Evolutionary conservation across 352 stramenopile species (phyloP).

Genomic region (Pythium oligandrum): DNA sequence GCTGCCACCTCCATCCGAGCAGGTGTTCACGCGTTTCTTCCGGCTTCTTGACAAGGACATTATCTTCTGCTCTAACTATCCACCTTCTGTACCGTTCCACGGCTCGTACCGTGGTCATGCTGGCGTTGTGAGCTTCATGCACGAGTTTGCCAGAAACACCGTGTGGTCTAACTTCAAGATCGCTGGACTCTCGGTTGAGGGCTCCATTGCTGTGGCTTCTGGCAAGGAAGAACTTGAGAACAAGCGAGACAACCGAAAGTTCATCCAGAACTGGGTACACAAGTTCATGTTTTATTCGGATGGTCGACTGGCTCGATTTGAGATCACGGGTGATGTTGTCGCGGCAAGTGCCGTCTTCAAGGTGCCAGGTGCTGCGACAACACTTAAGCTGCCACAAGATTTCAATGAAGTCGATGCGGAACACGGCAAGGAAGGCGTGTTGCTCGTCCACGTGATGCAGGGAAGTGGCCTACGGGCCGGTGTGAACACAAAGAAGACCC

Average conservation of each 20-base stretch:
- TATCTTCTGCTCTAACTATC: conserved; percentile 87
- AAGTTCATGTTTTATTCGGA: conserved; percentile 88
- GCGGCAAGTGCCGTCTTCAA: conserved; percentile 85
- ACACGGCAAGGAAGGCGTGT: conserved; percentile 54
- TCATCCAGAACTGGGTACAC: conserved; percentile 88
- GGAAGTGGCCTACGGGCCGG: conserved; percentile 73
- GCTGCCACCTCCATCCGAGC: conserved; percentile 74
- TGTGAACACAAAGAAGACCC: conserved; percentile 53
- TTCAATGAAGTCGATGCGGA: conserved; percentile 86
- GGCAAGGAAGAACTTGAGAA: conserved; percentile 87
- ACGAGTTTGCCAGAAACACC: conserved; percentile 75
- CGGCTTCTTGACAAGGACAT: conserved; percentile 80
- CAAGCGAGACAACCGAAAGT: conserved; percentile 73
- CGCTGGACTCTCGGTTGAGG: conserved; percentile 75
- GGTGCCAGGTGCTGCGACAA: conserved; percentile 75
- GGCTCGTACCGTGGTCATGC: conserved; percentile 70
- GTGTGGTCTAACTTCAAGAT: conserved; percentile 88
- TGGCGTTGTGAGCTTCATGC: conserved; percentile 72
- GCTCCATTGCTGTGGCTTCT: conserved; percentile 75
- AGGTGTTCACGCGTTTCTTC: conserved; percentile 87
- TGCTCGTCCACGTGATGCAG: conserved; percentile 80
- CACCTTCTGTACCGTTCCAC: conserved; percentile 84
- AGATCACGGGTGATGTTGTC: conserved; percentile 87
- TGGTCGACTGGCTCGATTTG: conserved; percentile 75
- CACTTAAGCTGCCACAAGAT: conserved; percentile 82